Base-by-base conservation (phyloP, 192 early-diverging fungal species). In the Umbelopsis vinacea region DNA sequence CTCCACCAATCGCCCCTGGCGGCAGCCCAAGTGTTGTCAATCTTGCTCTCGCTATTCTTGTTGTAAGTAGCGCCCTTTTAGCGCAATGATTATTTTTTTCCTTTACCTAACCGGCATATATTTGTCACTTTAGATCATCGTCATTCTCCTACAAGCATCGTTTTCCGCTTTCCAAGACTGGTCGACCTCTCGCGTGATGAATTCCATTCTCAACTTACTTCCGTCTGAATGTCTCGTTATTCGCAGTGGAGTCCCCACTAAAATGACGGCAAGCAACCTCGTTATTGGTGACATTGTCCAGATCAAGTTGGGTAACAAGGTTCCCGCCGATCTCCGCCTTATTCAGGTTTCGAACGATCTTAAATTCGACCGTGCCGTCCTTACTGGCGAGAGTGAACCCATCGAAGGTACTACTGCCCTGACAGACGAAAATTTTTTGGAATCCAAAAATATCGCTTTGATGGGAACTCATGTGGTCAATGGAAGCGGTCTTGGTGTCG, bases 391-490 rank as follows among this genome's bases (percentile, higher is more conserved):
- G 67, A 76, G 83, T 21, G 85, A 90, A 38, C 80, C 88, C 3
- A 82, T 94, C 11, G 79, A 82, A 29, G 92, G 85, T 11, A 84
- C 83, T 7, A 79, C 79, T 46, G 72, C 82, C 14, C 52, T 71
- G 46, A 95, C 92, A 8, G 90, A 90, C 80, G 84, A 86, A 4
- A 92, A 89, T 70, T 85, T 89, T 67, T 72, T 94, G 47, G 94
- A 94, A 82, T 88, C 90, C 24, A 84, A 88, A 67, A 96, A 95
- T 72, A 84, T 97, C 76, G 93, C 89, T 35, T 85, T 97, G 57
- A 87, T 88, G 83, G 87, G 79, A 8, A 81, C 77, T 7, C 81
- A 86, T 66, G 84, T 94, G 17, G 86, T 88, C 8, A 84, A 92
- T 69, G 95, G 95, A 45, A 78, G 73, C 35, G 90, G 83, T 69